Base-by-base conservation (phyloP, 2,329 filamentous ascomycete species). In the Anthostomella pinea region DNA sequence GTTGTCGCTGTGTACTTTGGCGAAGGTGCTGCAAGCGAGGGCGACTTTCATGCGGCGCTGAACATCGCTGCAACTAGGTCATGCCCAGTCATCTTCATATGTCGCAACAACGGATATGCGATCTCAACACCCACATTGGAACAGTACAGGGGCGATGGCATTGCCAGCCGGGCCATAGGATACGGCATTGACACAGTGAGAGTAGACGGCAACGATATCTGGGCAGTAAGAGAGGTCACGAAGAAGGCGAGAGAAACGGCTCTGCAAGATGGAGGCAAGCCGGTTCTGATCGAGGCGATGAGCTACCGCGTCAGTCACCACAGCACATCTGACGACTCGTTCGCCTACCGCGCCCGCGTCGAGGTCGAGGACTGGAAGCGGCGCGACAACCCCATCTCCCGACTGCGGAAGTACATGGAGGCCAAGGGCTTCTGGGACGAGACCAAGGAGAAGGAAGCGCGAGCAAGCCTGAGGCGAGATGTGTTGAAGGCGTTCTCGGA, bases 261-360 rank as follows among this genome's bases (percentile, higher is more conserved):
- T 0, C 73, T 97, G 3, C 70, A 84, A 38, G 81, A 87, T 27
- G 87, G 87, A n/a, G 86, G 87, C 4, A 80, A 77, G 45, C 89
- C 88, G 0, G 77, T 98, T 0, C 69, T 98, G 6, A 84, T 98
- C 25, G 93, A 98, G 66, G 89, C 89, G 38, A 95, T 98, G 87
- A 91, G 87, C 16, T 98, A 98, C 66, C 88, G 93, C n/a, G 90
- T 97, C 27, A 91, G 87, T 6, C 89, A 98, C 60, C 93, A 98
- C 68, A 95, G 88, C 64, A 98, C 93, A 1, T 93, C 86, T 1
- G 93, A 98, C 58, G 93, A 98, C 65, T 93, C 86, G 17, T 98
- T 96, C 56, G 93, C 93, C 1, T 98, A 98, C 67, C 85, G 93
- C 7, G 89, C 90, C 2, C 81, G 85, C 17, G 82, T 96, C 1